Conservation (phyloP, 139 green algal species). For the Klebsormidium nitens region DNA sequence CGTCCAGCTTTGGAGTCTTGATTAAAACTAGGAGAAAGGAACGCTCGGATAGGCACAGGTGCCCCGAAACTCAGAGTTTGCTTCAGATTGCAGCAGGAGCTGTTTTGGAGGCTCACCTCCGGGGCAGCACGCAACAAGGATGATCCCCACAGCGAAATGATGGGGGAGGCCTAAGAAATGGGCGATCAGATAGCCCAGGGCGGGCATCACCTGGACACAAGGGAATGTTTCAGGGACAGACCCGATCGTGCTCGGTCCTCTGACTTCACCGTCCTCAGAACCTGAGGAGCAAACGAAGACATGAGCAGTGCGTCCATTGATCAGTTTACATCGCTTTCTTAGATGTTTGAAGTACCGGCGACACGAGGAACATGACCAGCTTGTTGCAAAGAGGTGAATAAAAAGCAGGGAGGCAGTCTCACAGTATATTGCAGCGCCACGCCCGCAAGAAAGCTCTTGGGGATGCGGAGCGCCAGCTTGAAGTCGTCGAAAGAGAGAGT, state of each 20-base stretch:
- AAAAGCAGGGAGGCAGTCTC: background rate
- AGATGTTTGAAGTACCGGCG: too few relatives aligned
- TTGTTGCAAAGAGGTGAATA: background rate
- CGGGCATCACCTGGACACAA: slow-evolving; percentile 54
- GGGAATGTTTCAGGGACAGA: background rate
- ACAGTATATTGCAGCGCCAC: slow-evolving; percentile 69
- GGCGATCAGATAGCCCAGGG: slow-evolving; percentile 52
- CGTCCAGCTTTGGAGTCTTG: too few relatives aligned
- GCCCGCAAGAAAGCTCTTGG: slow-evolving; percentile 51
- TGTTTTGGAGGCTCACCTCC: too few relatives aligned
- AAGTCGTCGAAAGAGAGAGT: slow-evolving; percentile 54
- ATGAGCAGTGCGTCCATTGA: background rate
- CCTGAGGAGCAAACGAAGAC: background rate
- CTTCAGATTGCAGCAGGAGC: too few relatives aligned
- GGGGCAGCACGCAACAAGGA: slow-evolving; percentile 73
- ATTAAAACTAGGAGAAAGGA: too few relatives aligned
- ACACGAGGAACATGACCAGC: background rate
- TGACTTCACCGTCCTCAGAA: background rate
- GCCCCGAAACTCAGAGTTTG: too few relatives aligned
- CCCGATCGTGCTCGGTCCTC: background rate
- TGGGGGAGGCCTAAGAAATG: slow-evolving; percentile 41
- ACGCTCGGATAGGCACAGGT: too few relatives aligned
- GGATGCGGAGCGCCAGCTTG: slow-evolving; percentile 4
- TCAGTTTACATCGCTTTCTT: background rate
- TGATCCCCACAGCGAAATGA: slow-evolving; percentile 55